phyloP scores from a whole-genome alignment of 129 eudicot species.

The Lactuca sativa region DNA sequence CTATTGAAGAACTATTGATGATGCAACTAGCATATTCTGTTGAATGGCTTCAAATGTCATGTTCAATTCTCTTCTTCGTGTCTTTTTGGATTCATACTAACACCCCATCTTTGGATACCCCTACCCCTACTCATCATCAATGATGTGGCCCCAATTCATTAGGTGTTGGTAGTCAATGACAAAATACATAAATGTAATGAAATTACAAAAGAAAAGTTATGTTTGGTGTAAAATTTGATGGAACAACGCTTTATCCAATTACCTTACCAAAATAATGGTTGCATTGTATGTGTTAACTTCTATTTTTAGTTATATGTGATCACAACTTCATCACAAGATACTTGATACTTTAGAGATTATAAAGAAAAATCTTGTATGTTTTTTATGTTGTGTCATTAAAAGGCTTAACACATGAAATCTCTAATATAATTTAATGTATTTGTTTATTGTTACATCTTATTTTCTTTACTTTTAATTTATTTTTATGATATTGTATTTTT shows the following conservation, averaged over 20 bases:
- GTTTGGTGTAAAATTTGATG: background rate
- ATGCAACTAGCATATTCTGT: constrained; percentile 17
- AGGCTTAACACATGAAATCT: too few relatives aligned
- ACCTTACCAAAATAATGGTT: background rate
- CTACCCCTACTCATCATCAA: background rate
- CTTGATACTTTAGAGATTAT: too few relatives aligned
- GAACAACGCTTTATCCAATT: background rate
- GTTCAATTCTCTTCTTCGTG: constrained; percentile 23
- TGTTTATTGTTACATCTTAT: too few relatives aligned
- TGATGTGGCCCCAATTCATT: background rate
- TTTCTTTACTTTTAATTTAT: too few relatives aligned
- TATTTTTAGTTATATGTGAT: background rate
- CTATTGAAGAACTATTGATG: constrained; percentile 4
- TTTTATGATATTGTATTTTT: too few relatives aligned
- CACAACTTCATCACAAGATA: background rate
- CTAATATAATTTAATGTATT: too few relatives aligned
- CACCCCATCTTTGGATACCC: constrained; percentile 11
- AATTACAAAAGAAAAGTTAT: background rate
- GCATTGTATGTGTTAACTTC: background rate
- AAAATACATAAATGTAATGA: background rate
- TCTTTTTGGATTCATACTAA: background rate
- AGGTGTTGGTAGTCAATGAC: background rate
- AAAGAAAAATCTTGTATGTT: too few relatives aligned
- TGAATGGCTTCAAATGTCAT: constrained; percentile 1
- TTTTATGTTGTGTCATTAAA: too few relatives aligned